phyloP scores from a whole-genome alignment of 2,329 filamentous ascomycete genomes.

The Drechslera avenae region DNA sequence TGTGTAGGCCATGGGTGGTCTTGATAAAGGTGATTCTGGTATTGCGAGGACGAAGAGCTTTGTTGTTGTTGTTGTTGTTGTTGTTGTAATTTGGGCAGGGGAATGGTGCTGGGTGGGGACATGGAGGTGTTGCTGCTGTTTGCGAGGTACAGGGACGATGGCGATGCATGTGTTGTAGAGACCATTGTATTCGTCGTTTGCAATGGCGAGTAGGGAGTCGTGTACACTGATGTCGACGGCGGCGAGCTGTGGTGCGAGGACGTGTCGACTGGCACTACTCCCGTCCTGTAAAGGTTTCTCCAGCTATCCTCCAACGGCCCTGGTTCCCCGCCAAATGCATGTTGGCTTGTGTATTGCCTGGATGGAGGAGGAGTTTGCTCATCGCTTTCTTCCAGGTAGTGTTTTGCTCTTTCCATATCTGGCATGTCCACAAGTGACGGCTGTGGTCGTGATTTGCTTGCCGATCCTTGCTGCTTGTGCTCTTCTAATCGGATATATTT shows the following conservation, averaged over 20 bases:
- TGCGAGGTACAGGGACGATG: conserved; percentile 37
- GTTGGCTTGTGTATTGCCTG: conserved; percentile 19
- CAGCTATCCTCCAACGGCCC: conserved; percentile 23
- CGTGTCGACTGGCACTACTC: conserved; percentile 18
- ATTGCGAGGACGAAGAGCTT: no score
- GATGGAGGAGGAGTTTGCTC: conserved; percentile 25
- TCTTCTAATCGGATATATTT: conserved; percentile 26
- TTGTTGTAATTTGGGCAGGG: no score
- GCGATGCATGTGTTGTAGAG: conserved; percentile 36
- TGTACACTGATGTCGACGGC: conserved; percentile 54
- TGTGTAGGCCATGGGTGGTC: conserved; percentile 12
- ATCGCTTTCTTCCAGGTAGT: conserved; percentile 27
- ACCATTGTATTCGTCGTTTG: conserved; percentile 30
- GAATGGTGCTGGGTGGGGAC: conserved; percentile 32
- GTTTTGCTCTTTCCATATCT: conserved; percentile 34
- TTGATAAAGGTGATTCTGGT: no score
- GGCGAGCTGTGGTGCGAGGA: conserved; percentile 38
- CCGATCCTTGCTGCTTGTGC: conserved; percentile 17
- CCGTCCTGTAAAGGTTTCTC: conserved; percentile 24
- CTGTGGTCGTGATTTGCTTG: conserved; percentile 16
- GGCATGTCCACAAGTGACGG: conserved; percentile 19
- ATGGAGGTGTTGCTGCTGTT: conserved; percentile 30
- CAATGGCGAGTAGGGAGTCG: conserved; percentile 34
- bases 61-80: no score
- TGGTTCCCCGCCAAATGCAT: conserved; percentile 21